Conservation (phyloP, 805 yeast species). For the Saccharomycopsis babjevae region DNA sequence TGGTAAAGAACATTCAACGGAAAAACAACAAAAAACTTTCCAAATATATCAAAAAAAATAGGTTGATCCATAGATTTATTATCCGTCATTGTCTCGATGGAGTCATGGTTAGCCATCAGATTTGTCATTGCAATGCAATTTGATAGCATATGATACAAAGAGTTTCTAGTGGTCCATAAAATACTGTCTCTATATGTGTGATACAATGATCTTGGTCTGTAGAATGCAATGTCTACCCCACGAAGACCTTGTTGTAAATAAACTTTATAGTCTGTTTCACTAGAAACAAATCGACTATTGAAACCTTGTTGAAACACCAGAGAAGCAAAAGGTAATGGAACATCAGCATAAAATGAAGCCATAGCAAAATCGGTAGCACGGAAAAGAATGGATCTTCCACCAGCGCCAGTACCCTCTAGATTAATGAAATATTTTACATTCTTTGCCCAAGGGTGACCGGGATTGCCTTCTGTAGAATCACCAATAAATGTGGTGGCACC, state of each 20-base stretch:
- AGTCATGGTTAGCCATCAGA: constrained; percentile 30
- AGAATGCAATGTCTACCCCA: constrained; percentile 87
- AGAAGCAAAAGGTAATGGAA: constrained; percentile 58
- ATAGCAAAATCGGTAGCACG: constrained; percentile 75
- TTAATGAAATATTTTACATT: constrained; percentile 59
- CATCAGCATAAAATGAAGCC: constrained; percentile 43
- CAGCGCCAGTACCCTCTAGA: constrained; percentile 89
- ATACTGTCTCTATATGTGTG: constrained; percentile 73
- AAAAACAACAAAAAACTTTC: constrained; percentile 42
- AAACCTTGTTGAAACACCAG: constrained; percentile 83
- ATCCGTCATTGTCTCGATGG: constrained; percentile 22
- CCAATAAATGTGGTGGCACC: constrained; percentile 67
- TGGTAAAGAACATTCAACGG: constrained; percentile 41
- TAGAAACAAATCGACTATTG: constrained; percentile 54
- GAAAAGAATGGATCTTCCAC: constrained; percentile 73
- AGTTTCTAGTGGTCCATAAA: constrained; percentile 48
- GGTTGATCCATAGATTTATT: constrained; percentile 32
- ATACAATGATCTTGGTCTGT: constrained; percentile 71
- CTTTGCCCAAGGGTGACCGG: constrained; percentile 58
- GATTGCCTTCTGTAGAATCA: not conserved
- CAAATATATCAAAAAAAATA: constrained; percentile 55
- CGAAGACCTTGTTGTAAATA: constrained; percentile 59
- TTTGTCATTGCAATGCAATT: constrained; percentile 51
- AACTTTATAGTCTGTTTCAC: constrained; percentile 80
- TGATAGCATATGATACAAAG: constrained; percentile 79